Base-by-base conservation (phyloP, 495 filamentous ascomycete genomes). In the Poronia punctata region DNA sequence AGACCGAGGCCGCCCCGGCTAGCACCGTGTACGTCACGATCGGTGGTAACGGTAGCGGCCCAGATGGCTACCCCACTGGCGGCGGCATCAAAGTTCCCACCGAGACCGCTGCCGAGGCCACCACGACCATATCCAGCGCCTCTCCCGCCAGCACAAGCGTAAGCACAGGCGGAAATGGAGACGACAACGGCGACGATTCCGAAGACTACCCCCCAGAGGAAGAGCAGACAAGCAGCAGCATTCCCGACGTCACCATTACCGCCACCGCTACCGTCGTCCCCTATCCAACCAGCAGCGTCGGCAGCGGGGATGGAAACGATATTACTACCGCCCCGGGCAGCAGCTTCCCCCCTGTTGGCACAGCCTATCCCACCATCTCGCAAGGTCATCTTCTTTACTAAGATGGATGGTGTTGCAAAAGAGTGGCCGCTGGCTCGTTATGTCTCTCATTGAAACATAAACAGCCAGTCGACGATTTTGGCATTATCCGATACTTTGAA, bases 11-110 rank as follows among this genome's bases (percentile, higher is more conserved):
- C 20, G 46, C 50, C 5, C 45, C 55, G 1, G 52, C 55, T 17
- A 40, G 36, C 40, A 70, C 67, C 35, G 58, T 70, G 44, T 68
- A 66, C 57, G 48, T 72, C 22, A 72, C 68, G 9, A 34, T 40
- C 19, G 42, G 35, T 24, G 21, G 33, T 7, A 46, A 14, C 18
- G 11, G 17, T 9, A 10, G 14, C n/a, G n/a, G n/a, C n/a, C n/a
- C n/a, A n/a, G n/a, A n/a, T n/a, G n/a, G 35, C 27, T 32, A 24
- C 6, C 20, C 41, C 11, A 35, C 41, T 15, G 26, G 11, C 15
- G n/a, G 43, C 42, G 39, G 31, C 8, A 27, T 24, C 35, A 45
- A 47, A 31, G 45, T 26, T 26, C 19, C 23, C 28, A 15, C 48
- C 11, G 35, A 46, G 22, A 23, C 43, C 27, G 25, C 44, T 11